Evolutionary conservation across 345 rosid genomes (phyloP).

Genomic region (Ceriops zippeliana): DNA sequence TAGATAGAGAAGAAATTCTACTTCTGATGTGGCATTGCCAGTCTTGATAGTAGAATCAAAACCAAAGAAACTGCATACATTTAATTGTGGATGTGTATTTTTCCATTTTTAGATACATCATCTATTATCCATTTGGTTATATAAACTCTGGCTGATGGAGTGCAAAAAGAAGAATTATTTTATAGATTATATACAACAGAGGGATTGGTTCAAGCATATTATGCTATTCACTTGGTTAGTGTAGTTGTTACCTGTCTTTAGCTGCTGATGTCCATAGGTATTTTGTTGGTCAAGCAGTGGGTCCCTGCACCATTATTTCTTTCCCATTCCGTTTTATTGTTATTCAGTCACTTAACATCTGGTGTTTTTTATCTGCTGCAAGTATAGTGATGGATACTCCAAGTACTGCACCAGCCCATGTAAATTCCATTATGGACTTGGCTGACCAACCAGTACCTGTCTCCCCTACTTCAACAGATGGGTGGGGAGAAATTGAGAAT

Average conservation of each 20-base stretch:
- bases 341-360: constrained; percentile 9
- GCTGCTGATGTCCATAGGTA: not conserved
- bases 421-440: constrained; percentile 64
- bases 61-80: not conserved
- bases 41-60: not conserved
- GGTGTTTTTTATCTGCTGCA: constrained; percentile 20
- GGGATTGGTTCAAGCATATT: too few relatives aligned
- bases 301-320: not conserved
- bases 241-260: not conserved
- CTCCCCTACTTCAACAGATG: constrained; percentile 94
- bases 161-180: not conserved
- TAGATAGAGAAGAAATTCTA: not conserved
- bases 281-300: not conserved
- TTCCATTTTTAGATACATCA: not conserved
- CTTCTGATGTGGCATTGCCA: not conserved
- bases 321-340: not conserved
- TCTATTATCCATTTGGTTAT: not conserved
- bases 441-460: constrained; percentile 65
- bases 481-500: constrained; percentile 95
- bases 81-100: not conserved
- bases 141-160: not conserved
- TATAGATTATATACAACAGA: not conserved
- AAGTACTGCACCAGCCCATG: constrained; percentile 44
- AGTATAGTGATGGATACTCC: constrained; percentile 51
- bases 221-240: not conserved